Evolutionary conservation across 345 rosid species (phyloP), one percentile per base, ranked within the genome.

Genomic region (Cardamine chenopodiifolia): DNA sequence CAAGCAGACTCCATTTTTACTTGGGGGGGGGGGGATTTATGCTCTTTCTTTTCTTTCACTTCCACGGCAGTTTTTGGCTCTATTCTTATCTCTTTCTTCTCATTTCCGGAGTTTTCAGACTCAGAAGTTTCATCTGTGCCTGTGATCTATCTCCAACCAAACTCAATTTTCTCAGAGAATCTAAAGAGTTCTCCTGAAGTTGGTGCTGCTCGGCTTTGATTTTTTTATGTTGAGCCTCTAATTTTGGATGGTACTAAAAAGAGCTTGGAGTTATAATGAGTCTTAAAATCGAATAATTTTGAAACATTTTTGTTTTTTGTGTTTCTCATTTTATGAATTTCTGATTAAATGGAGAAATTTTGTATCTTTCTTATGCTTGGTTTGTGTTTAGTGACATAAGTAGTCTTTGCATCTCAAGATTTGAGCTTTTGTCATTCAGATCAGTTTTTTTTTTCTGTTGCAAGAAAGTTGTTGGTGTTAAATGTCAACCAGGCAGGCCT

Each of bases 211-310:
- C 7, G 20, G 35, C 75, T 53, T 48, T 56, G 14, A 28, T 29
- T 29, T 42, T 74, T 39, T 29, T 1, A n/a, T 11, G n/a, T 4
- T 31, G 22, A 69, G 57, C 52, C 5, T 70, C 74, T 62, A 32
- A 56, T 55, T 37, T 68, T 73, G 55, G 60, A 60, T 77, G 72
- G 70, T 73, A 66, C 15, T 68, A 31, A 25, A 75, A 75, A 61
- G 22, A 48, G 57, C 2, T 39, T 52, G 4, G 34, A 66, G 66
- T 66, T 26, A 8, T 34, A 15, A 48, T 55, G 37, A 6, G 44
- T 67, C 29, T 26, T 55, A 32, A 63, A 63, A 63, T 70, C 52
- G 37, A 61, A 18, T 1, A 15, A 69, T 34, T 54, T 69, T 76
- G 20, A 44, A 22, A 23, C 4, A 0, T 49, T 61, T 68, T 2